phyloP scores from a whole-genome alignment of 2,329 filamentous ascomycete species.

The Aspergillus bombycis region DNA sequence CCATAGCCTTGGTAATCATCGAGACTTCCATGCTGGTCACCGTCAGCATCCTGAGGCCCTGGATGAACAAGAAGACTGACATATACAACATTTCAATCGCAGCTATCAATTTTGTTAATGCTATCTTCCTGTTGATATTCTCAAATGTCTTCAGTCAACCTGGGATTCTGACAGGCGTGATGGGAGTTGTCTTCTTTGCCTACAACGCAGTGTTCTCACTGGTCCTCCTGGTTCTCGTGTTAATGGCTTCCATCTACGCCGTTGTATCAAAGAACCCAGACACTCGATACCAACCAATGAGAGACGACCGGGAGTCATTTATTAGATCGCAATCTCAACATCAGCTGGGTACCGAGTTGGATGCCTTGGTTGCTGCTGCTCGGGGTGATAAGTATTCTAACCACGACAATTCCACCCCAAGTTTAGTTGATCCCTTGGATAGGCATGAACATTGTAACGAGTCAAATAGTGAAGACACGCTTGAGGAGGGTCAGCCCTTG shows the following conservation, averaged over 20 bases:
- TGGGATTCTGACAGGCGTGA: conserved; percentile 77
- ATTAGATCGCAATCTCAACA: conserved; percentile 87
- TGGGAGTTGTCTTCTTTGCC: conserved; percentile 87
- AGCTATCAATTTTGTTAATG: conserved; percentile 85
- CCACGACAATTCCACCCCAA: conserved; percentile 37
- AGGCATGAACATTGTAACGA: conserved; percentile 47
- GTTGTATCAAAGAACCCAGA: conserved; percentile 92
- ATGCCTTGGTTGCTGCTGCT: conserved; percentile 84
- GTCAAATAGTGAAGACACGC: background rate
- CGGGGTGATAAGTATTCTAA: conserved; percentile 73
- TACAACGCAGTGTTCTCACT: conserved; percentile 82
- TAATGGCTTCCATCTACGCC: conserved; percentile 74
- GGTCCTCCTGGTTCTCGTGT: conserved; percentile 78
- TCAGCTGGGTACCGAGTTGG: conserved; percentile 76
- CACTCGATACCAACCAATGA: conserved; percentile 91
- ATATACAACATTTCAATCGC: conserved; percentile 92
- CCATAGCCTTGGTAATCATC: conserved; percentile 78
- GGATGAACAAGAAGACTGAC: conserved; percentile 99
- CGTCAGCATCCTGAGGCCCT: conserved; percentile 80
- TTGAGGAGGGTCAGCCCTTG: conserved; percentile 43
- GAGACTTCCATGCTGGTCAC: conserved; percentile 77
- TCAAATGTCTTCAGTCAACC: conserved; percentile 83
- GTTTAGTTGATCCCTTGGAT: conserved; percentile 49
- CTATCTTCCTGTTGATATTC: conserved; percentile 86
- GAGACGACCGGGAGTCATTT: conserved; percentile 90